Evolutionary conservation across 139 green algal genomes (phyloP).

Genomic region (Diplosphaera chodatii): DNA sequence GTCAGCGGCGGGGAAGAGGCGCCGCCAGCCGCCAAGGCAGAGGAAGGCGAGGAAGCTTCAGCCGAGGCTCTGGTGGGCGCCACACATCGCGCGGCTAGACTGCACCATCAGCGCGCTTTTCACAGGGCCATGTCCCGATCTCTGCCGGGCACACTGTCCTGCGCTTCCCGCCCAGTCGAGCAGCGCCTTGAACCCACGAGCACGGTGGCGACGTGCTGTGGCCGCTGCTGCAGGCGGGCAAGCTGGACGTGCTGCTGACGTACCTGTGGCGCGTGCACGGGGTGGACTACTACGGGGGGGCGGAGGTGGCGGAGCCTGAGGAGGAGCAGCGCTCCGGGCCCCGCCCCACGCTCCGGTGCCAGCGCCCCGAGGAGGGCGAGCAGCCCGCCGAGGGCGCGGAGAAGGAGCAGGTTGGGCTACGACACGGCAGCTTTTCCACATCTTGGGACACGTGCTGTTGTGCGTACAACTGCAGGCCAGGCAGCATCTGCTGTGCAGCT

Average conservation of each 20-base stretch:
- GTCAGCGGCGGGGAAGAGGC: neutral
- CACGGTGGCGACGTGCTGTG: too few species aligned
- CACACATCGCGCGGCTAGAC: too few species aligned
- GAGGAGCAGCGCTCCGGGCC: neutral
- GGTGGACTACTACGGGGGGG: constrained; percentile 81
- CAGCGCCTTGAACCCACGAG: too few species aligned
- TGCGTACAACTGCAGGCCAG: too few species aligned
- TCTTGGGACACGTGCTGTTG: too few species aligned
- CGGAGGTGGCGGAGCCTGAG: constrained; percentile 6
- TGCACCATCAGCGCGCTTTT: too few species aligned
- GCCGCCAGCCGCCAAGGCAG: constrained; percentile 2
- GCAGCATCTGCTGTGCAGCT: too few species aligned
- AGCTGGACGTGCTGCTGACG: constrained; percentile 74
- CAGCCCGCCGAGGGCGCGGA: constrained; percentile 1
- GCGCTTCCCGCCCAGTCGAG: too few species aligned
- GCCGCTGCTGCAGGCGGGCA: constrained; percentile 24
- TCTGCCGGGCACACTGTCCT: too few species aligned
- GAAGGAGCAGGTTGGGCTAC: constrained; percentile 1
- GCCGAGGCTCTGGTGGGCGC: neutral
- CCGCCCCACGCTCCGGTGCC: constrained; percentile 16
- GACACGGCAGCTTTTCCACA: too few species aligned
- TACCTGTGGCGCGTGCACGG: constrained; percentile 91
- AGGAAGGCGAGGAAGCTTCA: constrained; percentile 14
- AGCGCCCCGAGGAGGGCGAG: constrained; percentile 28
- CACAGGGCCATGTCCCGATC: too few species aligned